Conservation (phyloP, 345 rosid genomes). For the Dipteronia dyeriana region DNA sequence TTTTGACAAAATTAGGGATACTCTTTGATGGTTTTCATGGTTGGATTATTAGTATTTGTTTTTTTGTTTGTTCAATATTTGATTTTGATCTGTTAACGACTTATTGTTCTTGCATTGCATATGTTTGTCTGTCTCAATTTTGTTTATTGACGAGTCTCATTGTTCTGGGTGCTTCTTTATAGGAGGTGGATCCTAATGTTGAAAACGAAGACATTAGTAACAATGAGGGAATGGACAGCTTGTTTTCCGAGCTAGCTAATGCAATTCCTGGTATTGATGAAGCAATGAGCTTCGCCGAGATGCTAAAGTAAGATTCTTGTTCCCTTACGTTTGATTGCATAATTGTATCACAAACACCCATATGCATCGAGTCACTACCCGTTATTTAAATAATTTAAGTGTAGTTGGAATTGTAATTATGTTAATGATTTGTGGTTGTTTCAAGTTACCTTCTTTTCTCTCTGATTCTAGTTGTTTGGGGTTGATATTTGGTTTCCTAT, state of each 20-base stretch:
- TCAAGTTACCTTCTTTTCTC: not conserved
- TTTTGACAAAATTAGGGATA: constrained; percentile 8
- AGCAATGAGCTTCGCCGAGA: constrained; percentile 99
- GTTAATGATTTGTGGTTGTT: not conserved
- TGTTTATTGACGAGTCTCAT: not conserved
- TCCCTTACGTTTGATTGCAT: constrained; percentile 9
- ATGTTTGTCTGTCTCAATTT: not conserved
- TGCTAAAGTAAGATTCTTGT: constrained; percentile 68
- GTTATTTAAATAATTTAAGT: not conserved
- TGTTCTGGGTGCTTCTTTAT: constrained; percentile 16
- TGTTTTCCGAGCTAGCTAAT: constrained; percentile 90
- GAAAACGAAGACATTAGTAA: constrained; percentile 76
- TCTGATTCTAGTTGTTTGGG: not conserved
- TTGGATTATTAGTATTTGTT: constrained; percentile 9
- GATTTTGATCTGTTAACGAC: not conserved
- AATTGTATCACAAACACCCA: not conserved
- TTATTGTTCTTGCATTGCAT: not conserved
- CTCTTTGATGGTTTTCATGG: not conserved
- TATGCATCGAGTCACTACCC: not conserved
- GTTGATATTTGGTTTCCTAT: not conserved
- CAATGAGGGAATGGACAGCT: constrained; percentile 81
- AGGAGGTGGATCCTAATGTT: constrained; percentile 99
- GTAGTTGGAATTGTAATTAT: constrained; percentile 7
- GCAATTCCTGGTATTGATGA: constrained; percentile 99
- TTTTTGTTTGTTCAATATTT: not conserved